Percentiles rank a stretch among this genome's conserved stretches.
phyloP scores from a whole-genome alignment of 768 basidiomycete genomes.

The Lactarius hengduanensis region DNA sequence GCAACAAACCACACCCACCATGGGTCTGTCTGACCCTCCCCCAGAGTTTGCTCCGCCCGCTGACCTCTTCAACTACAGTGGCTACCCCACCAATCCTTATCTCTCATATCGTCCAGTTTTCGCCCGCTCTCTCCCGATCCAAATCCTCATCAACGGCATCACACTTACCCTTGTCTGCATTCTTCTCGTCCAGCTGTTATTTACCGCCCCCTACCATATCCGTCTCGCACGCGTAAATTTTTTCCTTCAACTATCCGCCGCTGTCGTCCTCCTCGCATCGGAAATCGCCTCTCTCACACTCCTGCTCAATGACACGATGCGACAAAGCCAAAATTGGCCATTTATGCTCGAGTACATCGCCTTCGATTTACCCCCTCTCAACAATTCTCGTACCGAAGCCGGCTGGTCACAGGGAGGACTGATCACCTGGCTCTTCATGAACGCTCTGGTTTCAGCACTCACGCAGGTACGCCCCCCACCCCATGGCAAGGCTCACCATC shows the following conservation, averaged over 20 bases:
- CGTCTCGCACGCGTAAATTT: slow-evolving; percentile 93
- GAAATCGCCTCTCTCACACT: slow-evolving; percentile 76
- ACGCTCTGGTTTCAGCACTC: slow-evolving; percentile 76
- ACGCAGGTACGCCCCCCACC: slow-evolving; percentile 64
- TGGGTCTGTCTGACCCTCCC: slow-evolving; percentile 14
- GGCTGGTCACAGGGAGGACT: slow-evolving; percentile 65
- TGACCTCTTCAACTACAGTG: slow-evolving; percentile 23
- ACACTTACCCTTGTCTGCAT: slow-evolving; percentile 81
- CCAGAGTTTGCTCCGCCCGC: neutral
- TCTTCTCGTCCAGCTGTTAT: slow-evolving; percentile 87
- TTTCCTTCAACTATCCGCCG: slow-evolving; percentile 82
- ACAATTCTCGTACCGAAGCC: slow-evolving; percentile 32
- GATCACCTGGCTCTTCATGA: slow-evolving; percentile 84
- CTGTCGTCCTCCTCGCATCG: slow-evolving; percentile 74
- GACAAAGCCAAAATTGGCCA: slow-evolving; percentile 79
- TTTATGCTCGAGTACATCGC: slow-evolving; percentile 95
- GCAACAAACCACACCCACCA: neutral
- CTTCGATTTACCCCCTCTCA: slow-evolving; percentile 66
- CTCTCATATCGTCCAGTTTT: slow-evolving; percentile 76
- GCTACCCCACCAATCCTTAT: slow-evolving; percentile 61
- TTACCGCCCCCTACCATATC: slow-evolving; percentile 96
- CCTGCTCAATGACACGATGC: slow-evolving; percentile 56
- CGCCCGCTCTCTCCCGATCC: slow-evolving; percentile 85
- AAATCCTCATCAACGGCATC: slow-evolving; percentile 83
- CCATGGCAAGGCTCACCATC: neutral